A percentile compares a stretch with the other conserved stretches of the same genome.
Evolutionary conservation across 2,329 filamentous ascomycete genomes (phyloP).

Genomic region (Chrysoporthe puriensis): DNA sequence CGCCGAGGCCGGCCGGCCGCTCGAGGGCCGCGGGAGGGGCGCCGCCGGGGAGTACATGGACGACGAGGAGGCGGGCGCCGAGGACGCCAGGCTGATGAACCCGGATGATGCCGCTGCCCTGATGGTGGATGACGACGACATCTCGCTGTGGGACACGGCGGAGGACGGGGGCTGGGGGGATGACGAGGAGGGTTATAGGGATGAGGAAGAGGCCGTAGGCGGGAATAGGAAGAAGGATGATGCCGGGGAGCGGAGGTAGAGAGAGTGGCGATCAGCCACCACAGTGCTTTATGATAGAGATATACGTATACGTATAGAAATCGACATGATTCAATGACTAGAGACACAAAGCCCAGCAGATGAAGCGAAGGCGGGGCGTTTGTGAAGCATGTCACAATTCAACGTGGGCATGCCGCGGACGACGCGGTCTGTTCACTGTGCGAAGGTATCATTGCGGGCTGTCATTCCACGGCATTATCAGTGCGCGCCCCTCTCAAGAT

Average conservation of each 20-base stretch:
- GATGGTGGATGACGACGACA: conserved; percentile 60
- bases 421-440: background rate
- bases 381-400: background rate
- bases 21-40: conserved; percentile 19
- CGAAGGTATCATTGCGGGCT: background rate
- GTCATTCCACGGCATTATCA: background rate
- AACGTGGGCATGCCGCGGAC: background rate
- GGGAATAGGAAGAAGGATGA: conserved; percentile 26
- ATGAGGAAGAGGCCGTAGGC: conserved; percentile 36
- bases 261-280: too few species aligned
- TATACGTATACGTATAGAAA: background rate
- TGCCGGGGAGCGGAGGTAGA: background rate
- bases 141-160: conserved; percentile 59
- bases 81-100: conserved; percentile 35
- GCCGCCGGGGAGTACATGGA: conserved; percentile 39
- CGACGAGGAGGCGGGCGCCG: conserved; percentile 45
- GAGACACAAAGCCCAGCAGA: background rate
- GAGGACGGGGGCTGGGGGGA: conserved; percentile 41
- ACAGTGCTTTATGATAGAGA: background rate
- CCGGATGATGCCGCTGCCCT: conserved; percentile 52
- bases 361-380: too few species aligned
- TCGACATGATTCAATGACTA: background rate
- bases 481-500: background rate
- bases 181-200: conserved; percentile 35
- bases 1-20: conserved; percentile 34